Evolutionary conservation across 176 grass and related monocot species (phyloP), one percentile per base, ranked within the genome.

Genomic region (Ananas comosus): DNA sequence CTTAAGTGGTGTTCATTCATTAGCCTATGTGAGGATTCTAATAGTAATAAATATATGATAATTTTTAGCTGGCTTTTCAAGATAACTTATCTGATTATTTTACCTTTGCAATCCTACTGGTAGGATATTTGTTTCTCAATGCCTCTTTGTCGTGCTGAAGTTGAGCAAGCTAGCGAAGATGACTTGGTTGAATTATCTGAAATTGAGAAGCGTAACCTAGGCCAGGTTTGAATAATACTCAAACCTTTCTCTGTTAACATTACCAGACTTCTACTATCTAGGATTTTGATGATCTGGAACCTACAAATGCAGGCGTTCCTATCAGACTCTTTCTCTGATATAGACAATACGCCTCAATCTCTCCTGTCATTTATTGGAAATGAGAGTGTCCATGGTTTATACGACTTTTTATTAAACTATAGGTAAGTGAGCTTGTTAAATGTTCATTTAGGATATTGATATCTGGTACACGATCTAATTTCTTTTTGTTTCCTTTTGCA

Each of bases 151-250:
- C 80, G 70, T 4, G 25, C 81, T 56, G 89, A 97, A 89, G 82
- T 84, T 48, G 86, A 92, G 64, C 79, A 97, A 67, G 74, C 77
- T 76, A 87, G 51, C 64, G 93, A 88, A 14, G 93, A 92, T 72
- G 92, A 96, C 64, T 77, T 97, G 71, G 85, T 85, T 50, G 89
- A 92, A 71, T 82, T 92, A 54, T 90, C 82, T 76, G 89, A 97
- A 85, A 90, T 92, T 27, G 78, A 85, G 85, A 92, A 74, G 82
- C 84, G 23, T 71, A 87, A 92, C 67, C 63, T 97, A 21, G 89
- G 93, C 54, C 83, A 97, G 89, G 93, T 97, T 83, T 79, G n/a
- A 50, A 72, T 64, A 63, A 2, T 63, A 33, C 16, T 28, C 53
- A n/a, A 49, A 16, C 50, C 71, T 72, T 66, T 27, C 10, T 66